A percentile compares a stretch with the other conserved stretches of the same genome.
Conservation (phyloP, 2,329 filamentous ascomycete genomes). For the Colletotrichum aenigma region DNA sequence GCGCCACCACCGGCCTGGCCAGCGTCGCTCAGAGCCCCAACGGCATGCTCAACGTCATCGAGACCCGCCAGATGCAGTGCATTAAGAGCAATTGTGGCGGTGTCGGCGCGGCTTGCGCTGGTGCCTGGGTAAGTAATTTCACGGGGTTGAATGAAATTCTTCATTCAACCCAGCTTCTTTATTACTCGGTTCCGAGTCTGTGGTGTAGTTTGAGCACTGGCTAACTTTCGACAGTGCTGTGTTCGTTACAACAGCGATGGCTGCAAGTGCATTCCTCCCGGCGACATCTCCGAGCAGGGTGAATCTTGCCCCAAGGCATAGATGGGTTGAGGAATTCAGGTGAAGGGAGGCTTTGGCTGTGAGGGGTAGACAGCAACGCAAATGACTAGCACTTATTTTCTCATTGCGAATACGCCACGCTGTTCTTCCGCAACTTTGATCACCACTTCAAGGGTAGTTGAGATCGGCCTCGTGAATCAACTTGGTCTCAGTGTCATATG, state of each 20-base stretch:
- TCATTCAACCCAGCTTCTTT: not conserved
- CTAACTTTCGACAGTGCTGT: not conserved
- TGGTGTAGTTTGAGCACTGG: not conserved
- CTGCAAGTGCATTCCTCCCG: not conserved
- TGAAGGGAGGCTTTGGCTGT: not conserved
- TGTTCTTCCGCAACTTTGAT: too few relatives aligned
- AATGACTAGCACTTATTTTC: not conserved
- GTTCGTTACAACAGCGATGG: not conserved
- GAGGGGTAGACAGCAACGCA: not conserved
- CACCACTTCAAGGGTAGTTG: too few relatives aligned
- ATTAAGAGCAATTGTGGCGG: not conserved
- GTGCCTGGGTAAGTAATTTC: not conserved
- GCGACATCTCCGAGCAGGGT: not conserved
- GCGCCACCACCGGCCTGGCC: not conserved
- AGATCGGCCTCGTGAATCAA: too few relatives aligned
- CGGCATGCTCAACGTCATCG: not conserved
- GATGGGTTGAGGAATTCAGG: not conserved
- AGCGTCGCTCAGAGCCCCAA: not conserved
- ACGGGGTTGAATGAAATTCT: not conserved
- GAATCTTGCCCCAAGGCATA: not conserved
- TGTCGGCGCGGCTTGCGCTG: not conserved
- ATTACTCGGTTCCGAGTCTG: rapidly evolving
- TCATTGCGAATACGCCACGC: too few relatives aligned
- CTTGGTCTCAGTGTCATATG: too few relatives aligned
- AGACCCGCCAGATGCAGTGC: not conserved